Percentiles rank a stretch among this genome's conserved stretches.
These are phyloP conservation scores for Cytospora leucostoma DNA, from an alignment of 2,329 filamentous ascomycete genomes.

Conservation along the genomic window DNA sequence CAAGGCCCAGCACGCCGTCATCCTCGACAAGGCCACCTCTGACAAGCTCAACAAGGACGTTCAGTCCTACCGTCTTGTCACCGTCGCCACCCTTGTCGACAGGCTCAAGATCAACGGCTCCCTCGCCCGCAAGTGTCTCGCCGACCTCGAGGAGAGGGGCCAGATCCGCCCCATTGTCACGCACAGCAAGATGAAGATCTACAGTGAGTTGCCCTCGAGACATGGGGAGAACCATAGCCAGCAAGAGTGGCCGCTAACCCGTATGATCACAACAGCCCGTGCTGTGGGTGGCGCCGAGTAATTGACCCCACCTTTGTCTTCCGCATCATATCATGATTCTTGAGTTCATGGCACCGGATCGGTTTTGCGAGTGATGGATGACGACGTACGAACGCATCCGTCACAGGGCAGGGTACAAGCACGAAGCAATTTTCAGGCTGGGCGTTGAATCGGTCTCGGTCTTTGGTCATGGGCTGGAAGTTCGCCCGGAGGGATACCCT, in stretches of 20 bases:
- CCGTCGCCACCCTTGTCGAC: constrained; percentile 97
- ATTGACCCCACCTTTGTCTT: constrained; percentile 31
- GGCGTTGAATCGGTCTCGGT: constrained; percentile 32
- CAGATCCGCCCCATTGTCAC: constrained; percentile 96
- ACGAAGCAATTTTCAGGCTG: constrained; percentile 24
- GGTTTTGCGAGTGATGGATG: constrained; percentile 22
- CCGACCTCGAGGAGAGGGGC: constrained; percentile 96
- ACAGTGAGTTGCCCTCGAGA: constrained; percentile 62
- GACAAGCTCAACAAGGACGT: constrained; percentile 99
- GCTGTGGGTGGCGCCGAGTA: constrained; percentile 57
- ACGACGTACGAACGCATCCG: constrained; percentile 22
- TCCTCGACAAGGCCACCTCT: constrained; percentile 95
- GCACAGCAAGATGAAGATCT: constrained; percentile 98
- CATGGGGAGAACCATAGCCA: not conserved
- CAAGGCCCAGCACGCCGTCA: constrained; percentile 99
- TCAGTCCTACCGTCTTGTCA: constrained; percentile 99
- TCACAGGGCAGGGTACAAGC: constrained; percentile 22
- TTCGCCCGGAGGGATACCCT: constrained; percentile 22
- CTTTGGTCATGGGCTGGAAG: constrained; percentile 31
- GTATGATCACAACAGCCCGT: constrained; percentile 49
- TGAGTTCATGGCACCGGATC: constrained; percentile 29
- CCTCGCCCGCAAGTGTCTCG: constrained; percentile 84
- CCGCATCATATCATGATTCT: constrained; percentile 28
- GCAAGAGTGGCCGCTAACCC: constrained; percentile 35
- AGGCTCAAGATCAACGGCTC: constrained; percentile 99